Evolutionary conservation across 176 grass and related monocot genomes (phyloP), one percentile per base, ranked within the genome.

Genomic region (Oryza brachyantha): DNA sequence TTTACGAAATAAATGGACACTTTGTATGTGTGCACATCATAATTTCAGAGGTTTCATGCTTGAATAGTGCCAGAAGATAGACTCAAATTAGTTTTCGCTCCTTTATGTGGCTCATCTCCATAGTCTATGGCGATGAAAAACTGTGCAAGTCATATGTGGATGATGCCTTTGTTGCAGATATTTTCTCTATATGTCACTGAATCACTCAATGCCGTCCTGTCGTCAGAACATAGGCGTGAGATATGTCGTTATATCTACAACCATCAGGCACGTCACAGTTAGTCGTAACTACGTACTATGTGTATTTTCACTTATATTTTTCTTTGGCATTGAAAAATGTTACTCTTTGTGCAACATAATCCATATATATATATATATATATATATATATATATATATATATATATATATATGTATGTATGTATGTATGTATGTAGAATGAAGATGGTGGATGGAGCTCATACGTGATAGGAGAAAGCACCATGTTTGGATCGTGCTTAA

Each of bases 161-260:
- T 67, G 45, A 14, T 54, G 16, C 21, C 61, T 63, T 34, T 57
- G 19, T 82, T 9, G 5, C 50, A 83, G 86, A 71, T 88, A 83
- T 83, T 88, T 24, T 35, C 80, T 74, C 29, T 88, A 4, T 43
- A 83, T 78, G 13, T 72, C 3, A 83, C 85, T 9, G 60, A 74
- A 67, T 78, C 74, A 50, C 79, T 87, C 6, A 24, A 66, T 37
- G n/a, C 45, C 0, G 61, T 87, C 7, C 16, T 87, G 28, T 83
- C 68, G 14, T 4, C 31, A 21, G 80, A 83, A 65, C 74, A 88
- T 64, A 60, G 3, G 0, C 48, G 2, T 21, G 86, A 88, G 74
- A 88, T 88, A 8, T 48, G 28, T 37, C 86, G 86, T 28, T 88
- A 79, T 61, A 83, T 88, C 13, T 88, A 88, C 68, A 88, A 88